These are phyloP conservation scores for Wallacemonas sp. DNA, from an alignment of 208 protist species.

Conservation along the genomic window DNA sequence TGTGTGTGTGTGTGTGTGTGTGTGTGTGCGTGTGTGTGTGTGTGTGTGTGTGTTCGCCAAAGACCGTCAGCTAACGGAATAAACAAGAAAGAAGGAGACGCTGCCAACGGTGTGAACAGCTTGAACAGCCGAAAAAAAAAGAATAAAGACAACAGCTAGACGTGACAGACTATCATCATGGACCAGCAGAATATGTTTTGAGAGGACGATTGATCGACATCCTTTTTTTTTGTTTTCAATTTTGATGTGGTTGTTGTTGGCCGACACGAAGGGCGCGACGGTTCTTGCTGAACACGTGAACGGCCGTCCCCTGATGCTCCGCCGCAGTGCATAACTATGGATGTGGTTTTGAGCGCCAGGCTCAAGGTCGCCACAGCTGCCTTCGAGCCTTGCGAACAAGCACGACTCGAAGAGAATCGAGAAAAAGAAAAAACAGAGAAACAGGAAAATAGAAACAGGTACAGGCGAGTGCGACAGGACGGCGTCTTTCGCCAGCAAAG, in stretches of 20 bases:
- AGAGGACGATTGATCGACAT: neutral
- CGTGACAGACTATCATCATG: neutral
- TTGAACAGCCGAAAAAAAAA: conserved; percentile 5
- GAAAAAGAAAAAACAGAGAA: neutral
- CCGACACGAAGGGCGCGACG: no score
- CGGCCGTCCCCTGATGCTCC: no score
- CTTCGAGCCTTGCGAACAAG: no score
- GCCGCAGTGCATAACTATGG: no score
- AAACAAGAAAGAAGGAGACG: neutral
- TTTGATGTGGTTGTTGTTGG: neutral
- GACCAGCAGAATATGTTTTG: neutral
- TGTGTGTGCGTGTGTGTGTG: no score
- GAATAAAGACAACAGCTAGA: neutral
- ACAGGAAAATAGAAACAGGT: conserved; percentile 1
- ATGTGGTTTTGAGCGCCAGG: neutral
- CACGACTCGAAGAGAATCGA: neutral
- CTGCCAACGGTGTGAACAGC: neutral
- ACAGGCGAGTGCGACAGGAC: neutral
- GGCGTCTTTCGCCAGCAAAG: neutral
- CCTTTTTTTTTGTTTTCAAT: conserved; percentile 7
- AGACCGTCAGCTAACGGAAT: no score
- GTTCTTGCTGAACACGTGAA: no score
- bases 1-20: no score
- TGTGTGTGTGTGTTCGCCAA: no score
- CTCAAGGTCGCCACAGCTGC: neutral